Conservation (phyloP, 495 filamentous ascomycete species). For the Podospora comata region DNA sequence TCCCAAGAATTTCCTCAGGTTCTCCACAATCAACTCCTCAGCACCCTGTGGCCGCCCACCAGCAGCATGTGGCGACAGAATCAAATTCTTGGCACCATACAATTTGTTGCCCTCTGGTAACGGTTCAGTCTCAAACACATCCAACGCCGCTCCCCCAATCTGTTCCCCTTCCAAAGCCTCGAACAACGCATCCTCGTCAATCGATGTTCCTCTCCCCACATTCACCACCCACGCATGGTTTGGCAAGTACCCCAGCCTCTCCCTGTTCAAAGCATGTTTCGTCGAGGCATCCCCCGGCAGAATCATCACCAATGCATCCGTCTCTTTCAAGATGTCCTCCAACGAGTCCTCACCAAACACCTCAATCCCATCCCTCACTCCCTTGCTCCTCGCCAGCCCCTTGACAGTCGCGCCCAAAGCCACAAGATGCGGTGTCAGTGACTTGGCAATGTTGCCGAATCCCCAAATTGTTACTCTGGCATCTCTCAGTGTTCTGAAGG, state of each 20-base stretch:
- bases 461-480: slow-evolving; percentile 62
- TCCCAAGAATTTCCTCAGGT: slow-evolving; percentile 51
- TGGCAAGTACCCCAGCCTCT: slow-evolving; percentile 69
- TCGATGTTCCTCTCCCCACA: slow-evolving; percentile 74
- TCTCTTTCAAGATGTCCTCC: slow-evolving; percentile 58
- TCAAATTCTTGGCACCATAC: slow-evolving; percentile 39
- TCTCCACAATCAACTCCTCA: slow-evolving; percentile 52
- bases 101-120: slow-evolving; percentile 39
- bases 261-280: slow-evolving; percentile 63
- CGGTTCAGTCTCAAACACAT: slow-evolving; percentile 80
- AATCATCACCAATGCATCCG: slow-evolving; percentile 77
- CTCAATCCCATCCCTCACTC: slow-evolving; percentile 56
- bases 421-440: slow-evolving; percentile 65
- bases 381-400: slow-evolving; percentile 50
- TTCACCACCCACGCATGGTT: slow-evolving; percentile 77
- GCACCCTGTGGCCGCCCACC: slow-evolving; percentile 53
- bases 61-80: slow-evolving; percentile 47
- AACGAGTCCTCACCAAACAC: slow-evolving; percentile 47
- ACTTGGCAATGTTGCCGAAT: slow-evolving; percentile 81
- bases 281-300: slow-evolving; percentile 64
- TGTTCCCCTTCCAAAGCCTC: slow-evolving; percentile 64
- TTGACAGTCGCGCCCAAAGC: slow-evolving; percentile 50
- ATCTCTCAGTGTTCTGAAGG: slow-evolving; percentile 54
- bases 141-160: slow-evolving; percentile 66
- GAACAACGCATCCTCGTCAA: slow-evolving; percentile 77